Base-by-base conservation (phyloP, 768 basidiomycete species). In the Leccinum subtestaceum region DNA sequence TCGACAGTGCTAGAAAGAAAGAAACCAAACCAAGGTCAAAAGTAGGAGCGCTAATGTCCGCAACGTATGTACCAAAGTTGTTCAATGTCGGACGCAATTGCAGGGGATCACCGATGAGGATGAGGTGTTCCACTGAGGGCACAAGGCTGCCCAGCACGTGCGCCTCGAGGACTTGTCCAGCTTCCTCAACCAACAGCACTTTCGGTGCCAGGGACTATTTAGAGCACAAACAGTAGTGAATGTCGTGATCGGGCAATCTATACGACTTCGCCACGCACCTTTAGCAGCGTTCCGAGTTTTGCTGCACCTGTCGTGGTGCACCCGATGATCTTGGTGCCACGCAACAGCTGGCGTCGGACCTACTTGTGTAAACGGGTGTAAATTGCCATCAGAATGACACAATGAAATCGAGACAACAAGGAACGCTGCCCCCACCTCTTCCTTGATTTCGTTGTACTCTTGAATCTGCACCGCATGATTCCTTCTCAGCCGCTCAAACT, bases 291-390 rank as follows among this genome's bases (percentile, higher is more conserved):
- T 0, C 80, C 75, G 10, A 89, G 72, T 56, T 87, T 89, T 0
- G 89, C 88, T 2, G 89, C 89, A 86, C 88, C 88, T 21, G 85
- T 90, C 0, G 89, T 91, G 0, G 90, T 93, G 60, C 88, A 90
- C 6, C 87, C 91, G 49, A 91, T 81, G 19, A 93, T 77, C 64
- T 89, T 81, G 0, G 81, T 77, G 6, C 76, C 69, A 32, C 70
- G 67, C 6, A 93, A 74, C 6, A 92, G 70, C 5, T 77, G 76
- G 0, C 84, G 80, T 11, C 85, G 79, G 52, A 76, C 72, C 89
- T 91, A 62, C 2, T 19, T 1, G 6, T 25, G 38, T 40, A 4
- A n/a, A 9, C 38, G 38, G 17, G 17, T 40, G 38, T 17, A 15
- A 17, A 38, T 17, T 38, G 15, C 15, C 15, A 38, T 40, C 38